Conservation (phyloP, 1,284 basidiomycete species). For the Fomitopsis pinicola region DNA sequence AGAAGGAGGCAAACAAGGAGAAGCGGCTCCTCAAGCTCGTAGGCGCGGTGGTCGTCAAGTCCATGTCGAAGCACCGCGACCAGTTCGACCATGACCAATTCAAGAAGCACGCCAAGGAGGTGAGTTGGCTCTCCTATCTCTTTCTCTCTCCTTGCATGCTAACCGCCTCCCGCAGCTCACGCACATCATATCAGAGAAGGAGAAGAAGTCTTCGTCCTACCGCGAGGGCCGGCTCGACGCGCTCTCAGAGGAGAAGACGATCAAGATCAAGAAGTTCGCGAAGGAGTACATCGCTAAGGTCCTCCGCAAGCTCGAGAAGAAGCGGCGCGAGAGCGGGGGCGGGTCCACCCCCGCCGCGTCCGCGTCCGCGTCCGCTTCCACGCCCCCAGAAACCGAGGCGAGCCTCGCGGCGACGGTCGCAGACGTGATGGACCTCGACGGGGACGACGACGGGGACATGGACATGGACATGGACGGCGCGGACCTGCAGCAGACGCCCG, state of each 20-base stretch:
- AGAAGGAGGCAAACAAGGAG: slow-evolving; percentile 72
- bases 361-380: slow-evolving; percentile 7
- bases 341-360: slow-evolving; percentile 8
- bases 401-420: slow-evolving; percentile 13
- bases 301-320: slow-evolving; percentile 57
- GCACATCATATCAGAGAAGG: slow-evolving; percentile 82
- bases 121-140: slow-evolving; percentile 25
- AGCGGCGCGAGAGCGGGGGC: slow-evolving; percentile 10
- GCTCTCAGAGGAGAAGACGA: slow-evolving; percentile 81
- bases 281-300: slow-evolving; percentile 83
- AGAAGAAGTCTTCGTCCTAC: slow-evolving; percentile 86
- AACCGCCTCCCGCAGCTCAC: slow-evolving; percentile 52
- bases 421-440: slow-evolving; percentile 18
- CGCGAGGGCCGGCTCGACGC: slow-evolving; percentile 65
- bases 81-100: slow-evolving; percentile 83
- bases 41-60: slow-evolving; percentile 85
- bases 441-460: slow-evolving; percentile 8
- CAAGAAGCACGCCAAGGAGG: slow-evolving; percentile 96
- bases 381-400: slow-evolving; percentile 5
- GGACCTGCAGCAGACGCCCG: slow-evolving; percentile 6
- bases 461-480: slow-evolving; percentile 18
- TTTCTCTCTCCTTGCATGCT: slow-evolving; percentile 12
- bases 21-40: slow-evolving; percentile 83
- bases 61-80: slow-evolving; percentile 86
- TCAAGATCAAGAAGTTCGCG: slow-evolving; percentile 91